A percentile compares a stretch with the other conserved stretches of the same genome.
Conservation (phyloP, 257 asterid genomes). For the Orobanche coerulescens region DNA sequence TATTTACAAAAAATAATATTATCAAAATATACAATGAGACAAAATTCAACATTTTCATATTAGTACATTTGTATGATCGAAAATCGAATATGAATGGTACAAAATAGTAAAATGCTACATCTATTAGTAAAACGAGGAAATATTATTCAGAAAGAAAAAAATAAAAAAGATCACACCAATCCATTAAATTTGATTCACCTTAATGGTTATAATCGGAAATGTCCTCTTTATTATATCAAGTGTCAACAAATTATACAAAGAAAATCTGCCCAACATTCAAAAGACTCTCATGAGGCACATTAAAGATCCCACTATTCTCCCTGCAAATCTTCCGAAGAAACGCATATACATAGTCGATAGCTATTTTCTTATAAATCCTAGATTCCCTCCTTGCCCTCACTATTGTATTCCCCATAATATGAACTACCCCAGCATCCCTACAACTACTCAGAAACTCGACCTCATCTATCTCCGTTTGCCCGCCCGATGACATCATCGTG, state of each 20-base stretch:
- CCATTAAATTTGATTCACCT: too few relatives aligned
- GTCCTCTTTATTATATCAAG: not conserved
- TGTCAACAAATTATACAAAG: conserved; percentile 40
- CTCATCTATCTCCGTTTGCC: conserved; percentile 58
- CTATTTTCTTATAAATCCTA: conserved; percentile 59
- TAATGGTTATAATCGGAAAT: too few relatives aligned
- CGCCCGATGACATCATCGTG: conserved; percentile 44
- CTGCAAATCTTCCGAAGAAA: conserved; percentile 96
- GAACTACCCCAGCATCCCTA: conserved; percentile 92
- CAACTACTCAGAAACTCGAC: conserved; percentile 64
- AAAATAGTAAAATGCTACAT: too few relatives aligned
- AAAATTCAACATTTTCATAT: too few relatives aligned
- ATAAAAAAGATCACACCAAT: too few relatives aligned
- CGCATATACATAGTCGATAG: conserved; percentile 79
- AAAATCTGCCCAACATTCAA: conserved; percentile 91
- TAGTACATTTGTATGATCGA: too few relatives aligned
- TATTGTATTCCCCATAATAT: conserved; percentile 83
- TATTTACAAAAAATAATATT: too few relatives aligned
- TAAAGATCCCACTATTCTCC: conserved; percentile 88
- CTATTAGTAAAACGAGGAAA: too few relatives aligned
- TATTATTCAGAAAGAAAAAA: not conserved
- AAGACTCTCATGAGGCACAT: conserved; percentile 94
- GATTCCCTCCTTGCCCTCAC: conserved; percentile 81
- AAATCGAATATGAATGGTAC: too few relatives aligned
- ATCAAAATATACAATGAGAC: too few relatives aligned